Percentiles rank a stretch among this genome's conserved stretches.
phyloP scores from a whole-genome alignment of 768 basidiomycete species.

The Trametes elegans region DNA sequence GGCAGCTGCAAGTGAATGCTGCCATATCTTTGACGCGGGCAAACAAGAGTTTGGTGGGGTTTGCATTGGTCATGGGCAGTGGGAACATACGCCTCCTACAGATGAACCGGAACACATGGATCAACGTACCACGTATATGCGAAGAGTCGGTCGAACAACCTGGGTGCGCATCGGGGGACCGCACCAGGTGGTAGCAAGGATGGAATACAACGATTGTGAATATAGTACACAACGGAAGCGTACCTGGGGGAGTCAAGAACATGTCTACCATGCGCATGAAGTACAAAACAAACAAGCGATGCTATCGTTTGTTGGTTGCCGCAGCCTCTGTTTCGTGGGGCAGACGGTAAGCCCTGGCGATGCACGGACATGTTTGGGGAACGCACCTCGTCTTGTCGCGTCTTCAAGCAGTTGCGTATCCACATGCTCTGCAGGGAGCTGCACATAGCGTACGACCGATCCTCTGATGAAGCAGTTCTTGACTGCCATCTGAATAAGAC shows the following conservation, averaged over 20 bases:
- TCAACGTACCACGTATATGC: too few relatives aligned
- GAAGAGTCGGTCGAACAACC: background rate
- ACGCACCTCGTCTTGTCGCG: conserved; percentile 88
- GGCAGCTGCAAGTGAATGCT: too few relatives aligned
- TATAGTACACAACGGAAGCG: conserved; percentile 6
- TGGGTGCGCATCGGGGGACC: background rate
- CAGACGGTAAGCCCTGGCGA: background rate
- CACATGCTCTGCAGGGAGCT: conserved; percentile 87
- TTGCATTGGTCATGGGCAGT: too few relatives aligned
- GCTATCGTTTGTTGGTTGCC: conserved; percentile 7
- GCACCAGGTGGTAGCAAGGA: background rate
- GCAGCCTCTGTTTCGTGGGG: conserved; percentile 1
- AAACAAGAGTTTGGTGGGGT: too few relatives aligned
- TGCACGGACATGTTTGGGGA: too few relatives aligned
- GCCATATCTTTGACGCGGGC: too few relatives aligned
- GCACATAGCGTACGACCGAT: conserved; percentile 96
- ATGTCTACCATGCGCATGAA: background rate
- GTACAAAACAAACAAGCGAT: background rate
- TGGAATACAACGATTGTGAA: background rate
- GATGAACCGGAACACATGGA: too few relatives aligned
- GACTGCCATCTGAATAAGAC: conserved; percentile 80
- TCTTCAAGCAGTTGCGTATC: conserved; percentile 96
- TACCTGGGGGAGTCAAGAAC: background rate
- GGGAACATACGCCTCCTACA: too few relatives aligned
- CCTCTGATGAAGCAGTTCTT: conserved; percentile 99